Evolutionary conservation across 1,284 basidiomycete genomes (phyloP), one percentile per base, ranked within the genome.

Genomic region (Rhizoctonia solani): DNA sequence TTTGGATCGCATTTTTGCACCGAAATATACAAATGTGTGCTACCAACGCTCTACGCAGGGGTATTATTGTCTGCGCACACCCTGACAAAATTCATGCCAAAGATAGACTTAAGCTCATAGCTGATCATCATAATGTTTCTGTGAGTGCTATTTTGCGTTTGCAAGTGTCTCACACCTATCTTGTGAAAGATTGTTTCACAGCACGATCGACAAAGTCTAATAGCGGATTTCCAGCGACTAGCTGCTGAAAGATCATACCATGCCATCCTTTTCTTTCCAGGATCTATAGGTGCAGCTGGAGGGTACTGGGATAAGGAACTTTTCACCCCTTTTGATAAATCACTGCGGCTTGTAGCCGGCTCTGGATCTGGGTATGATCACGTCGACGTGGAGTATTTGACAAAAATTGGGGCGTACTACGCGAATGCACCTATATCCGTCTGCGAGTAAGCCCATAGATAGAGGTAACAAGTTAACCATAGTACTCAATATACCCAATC

Each of bases 281-380:
- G 69, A 27, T 70, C 56, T 16, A 52, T 68, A 34, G 25, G 34
- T 14, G 46, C 42, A 6, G 29, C 41, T 25, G 44, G 53, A 27
- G 44, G 44, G 9, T 5, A 19, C 8, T 65, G 67, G 53, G 47
- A 70, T 49, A 56, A 70, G 54, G 69, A 71, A 23, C 52, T 68
- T 9, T 69, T 59, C 19, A 23, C 14, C n/a, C 53, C 44, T 9
- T 69, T 70, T 19, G 44, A 55, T 21, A 52, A 39, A 14, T 41
- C 30, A 9, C 69, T 73, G 34, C 44, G 54, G 32, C 67, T 72
- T 29, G 71, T 73, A 46, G 54, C 63, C 32, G 71, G 70, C 19
- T 23, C 65, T 25, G 71, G 72, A 25, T 68, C 71, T 37, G 72
- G 72, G 11, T 72, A 71, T 61, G 72, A 73, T 53, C 70, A 72